A percentile compares a stretch with the other conserved stretches of the same genome.
phyloP scores from a whole-genome alignment of 768 basidiomycete genomes.

The Dentipellis fragilis region DNA sequence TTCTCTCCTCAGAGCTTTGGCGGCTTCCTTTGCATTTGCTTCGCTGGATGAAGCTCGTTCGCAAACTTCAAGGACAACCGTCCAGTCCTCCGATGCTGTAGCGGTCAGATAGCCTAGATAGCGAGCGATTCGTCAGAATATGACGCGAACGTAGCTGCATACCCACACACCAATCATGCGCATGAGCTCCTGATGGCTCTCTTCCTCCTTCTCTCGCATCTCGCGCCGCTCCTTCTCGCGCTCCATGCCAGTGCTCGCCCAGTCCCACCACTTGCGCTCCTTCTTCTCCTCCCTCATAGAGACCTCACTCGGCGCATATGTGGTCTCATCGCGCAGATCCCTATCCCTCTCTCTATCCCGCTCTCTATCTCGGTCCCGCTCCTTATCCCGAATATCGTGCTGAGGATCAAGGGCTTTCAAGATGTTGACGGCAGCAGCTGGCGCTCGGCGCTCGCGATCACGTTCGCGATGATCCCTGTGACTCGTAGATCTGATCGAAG shows the following conservation, averaged over 20 bases:
- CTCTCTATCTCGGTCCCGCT: slow-evolving; percentile 16
- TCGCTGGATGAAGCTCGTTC: slow-evolving; percentile 72
- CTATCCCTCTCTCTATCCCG: slow-evolving; percentile 15
- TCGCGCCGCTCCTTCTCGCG: slow-evolving; percentile 30
- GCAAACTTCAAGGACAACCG: slow-evolving; percentile 75
- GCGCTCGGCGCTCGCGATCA: slow-evolving; percentile 17
- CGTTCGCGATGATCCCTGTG: slow-evolving; percentile 17
- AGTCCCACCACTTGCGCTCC: slow-evolving; percentile 49
- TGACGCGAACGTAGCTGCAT: neutral
- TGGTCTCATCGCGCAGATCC: slow-evolving; percentile 22
- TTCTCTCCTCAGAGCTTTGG: slow-evolving; percentile 70
- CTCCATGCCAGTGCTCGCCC: slow-evolving; percentile 16
- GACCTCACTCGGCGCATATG: slow-evolving; percentile 11
- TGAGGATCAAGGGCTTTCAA: slow-evolving; percentile 55
- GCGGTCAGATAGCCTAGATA: slow-evolving; percentile 62
- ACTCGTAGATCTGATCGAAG: slow-evolving; percentile 6
- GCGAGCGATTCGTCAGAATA: neutral
- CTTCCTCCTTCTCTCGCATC: slow-evolving; percentile 30
- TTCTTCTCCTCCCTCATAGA: slow-evolving; percentile 27
- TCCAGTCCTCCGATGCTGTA: slow-evolving; percentile 75
- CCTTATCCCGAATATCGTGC: slow-evolving; percentile 14
- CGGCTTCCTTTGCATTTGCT: slow-evolving; percentile 71
- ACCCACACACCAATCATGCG: slow-evolving; percentile 54
- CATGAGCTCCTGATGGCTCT: slow-evolving; percentile 43
- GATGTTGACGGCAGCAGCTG: slow-evolving; percentile 39